Conservation (phyloP, 768 basidiomycete genomes). For the Cystofilobasidium bisporidii region DNA sequence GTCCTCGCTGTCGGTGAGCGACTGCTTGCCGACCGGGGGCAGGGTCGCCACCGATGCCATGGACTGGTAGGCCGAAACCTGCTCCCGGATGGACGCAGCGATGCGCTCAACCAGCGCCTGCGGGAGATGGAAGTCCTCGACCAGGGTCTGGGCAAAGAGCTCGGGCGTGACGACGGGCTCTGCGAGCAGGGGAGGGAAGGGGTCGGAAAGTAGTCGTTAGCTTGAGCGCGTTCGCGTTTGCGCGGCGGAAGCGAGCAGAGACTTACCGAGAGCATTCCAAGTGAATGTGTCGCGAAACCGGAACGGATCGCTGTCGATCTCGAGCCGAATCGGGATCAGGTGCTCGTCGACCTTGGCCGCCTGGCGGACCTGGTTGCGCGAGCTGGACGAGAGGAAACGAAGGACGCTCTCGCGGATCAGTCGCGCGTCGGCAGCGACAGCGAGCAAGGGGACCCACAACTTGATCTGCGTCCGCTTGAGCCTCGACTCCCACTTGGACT, state of each 20-base stretch:
- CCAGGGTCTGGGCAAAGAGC: slow-evolving; percentile 74
- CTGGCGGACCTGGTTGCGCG: slow-evolving; percentile 38
- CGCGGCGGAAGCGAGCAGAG: no score
- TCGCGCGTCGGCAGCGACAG: background rate
- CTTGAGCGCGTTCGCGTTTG: no score
- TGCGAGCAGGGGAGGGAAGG: slow-evolving; percentile 36
- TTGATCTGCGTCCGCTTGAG: slow-evolving; percentile 52
- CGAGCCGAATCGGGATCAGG: slow-evolving; percentile 88
- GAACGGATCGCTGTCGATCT: slow-evolving; percentile 88
- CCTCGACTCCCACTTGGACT: slow-evolving; percentile 43
- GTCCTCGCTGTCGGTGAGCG: slow-evolving; percentile 45
- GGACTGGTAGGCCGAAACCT: slow-evolving; percentile 67
- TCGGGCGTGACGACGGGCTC: slow-evolving; percentile 85
- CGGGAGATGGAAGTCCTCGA: slow-evolving; percentile 79
- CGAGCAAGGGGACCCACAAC: slow-evolving; percentile 51
- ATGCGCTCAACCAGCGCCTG: slow-evolving; percentile 42
- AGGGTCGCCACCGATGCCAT: slow-evolving; percentile 28
- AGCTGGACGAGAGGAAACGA: no score
- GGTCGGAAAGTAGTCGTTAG: no score
- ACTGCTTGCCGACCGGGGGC: background rate
- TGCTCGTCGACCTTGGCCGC: slow-evolving; percentile 49
- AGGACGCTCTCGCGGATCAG: slow-evolving; percentile 13
- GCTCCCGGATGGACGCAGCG: slow-evolving; percentile 56
- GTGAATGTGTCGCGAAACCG: slow-evolving; percentile 93
- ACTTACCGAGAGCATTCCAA: slow-evolving; percentile 90